Evolutionary conservation across 1,284 basidiomycete species (phyloP).

Genomic region (Apiotrichum sp.): DNA sequence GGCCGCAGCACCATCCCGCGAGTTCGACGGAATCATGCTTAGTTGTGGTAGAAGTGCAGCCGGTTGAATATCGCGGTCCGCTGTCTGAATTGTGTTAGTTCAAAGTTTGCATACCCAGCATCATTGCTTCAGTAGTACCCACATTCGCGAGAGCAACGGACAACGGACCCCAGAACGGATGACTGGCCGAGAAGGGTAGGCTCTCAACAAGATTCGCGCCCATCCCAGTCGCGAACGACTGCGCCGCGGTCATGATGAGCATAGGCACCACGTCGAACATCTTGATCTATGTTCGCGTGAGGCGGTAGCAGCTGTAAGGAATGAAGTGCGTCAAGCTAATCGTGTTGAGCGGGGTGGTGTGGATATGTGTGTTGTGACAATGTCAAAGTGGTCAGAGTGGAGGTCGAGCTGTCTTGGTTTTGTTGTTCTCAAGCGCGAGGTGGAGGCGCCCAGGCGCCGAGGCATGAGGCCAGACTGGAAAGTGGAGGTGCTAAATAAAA

Average conservation of each 20-base stretch:
- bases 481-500: no score
- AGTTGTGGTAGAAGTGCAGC: not conserved
- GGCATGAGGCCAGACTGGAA: no score
- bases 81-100: not conserved
- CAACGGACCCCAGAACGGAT: conserved; percentile 28
- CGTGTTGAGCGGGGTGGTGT: no score
- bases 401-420: no score
- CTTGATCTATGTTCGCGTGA: no score
- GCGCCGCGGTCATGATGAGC: conserved; percentile 16
- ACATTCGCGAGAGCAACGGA: conserved; percentile 18
- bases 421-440: no score
- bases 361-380: no score
- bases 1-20: conserved; percentile 16
- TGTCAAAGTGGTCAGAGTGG: no score
- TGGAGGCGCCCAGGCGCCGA: no score
- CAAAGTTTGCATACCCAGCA: not conserved
- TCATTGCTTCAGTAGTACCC: not conserved
- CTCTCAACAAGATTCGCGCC: conserved; percentile 20
- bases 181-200: conserved; percentile 22
- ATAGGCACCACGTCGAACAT: conserved; percentile 19
- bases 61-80: not conserved
- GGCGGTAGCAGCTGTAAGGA: no score
- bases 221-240: conserved; percentile 14
- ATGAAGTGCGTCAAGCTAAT: no score
- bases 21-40: not conserved